A percentile compares a stretch with the other conserved stretches of the same genome.
phyloP scores from a whole-genome alignment of 306 rosid genomes.

The Pterocarpus macrocarpus region DNA sequence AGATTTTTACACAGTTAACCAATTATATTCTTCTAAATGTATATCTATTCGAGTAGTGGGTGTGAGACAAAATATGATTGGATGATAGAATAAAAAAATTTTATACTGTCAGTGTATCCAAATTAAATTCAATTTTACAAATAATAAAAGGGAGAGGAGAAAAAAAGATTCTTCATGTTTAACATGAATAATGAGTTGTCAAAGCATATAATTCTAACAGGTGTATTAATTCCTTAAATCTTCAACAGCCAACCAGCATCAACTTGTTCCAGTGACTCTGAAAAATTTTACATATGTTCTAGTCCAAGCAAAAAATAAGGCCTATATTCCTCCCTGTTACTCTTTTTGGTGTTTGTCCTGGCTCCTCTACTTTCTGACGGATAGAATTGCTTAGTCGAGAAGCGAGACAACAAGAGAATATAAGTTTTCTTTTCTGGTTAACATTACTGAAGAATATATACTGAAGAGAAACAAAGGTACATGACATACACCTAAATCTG shows the following conservation, averaged over 20 bases:
- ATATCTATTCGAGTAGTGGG: too few relatives aligned
- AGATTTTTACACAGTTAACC: too few relatives aligned
- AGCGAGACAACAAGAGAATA: conserved; percentile 33
- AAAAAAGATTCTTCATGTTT: conserved; percentile 24
- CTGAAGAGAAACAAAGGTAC: conserved; percentile 6
- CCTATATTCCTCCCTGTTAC: conserved; percentile 34
- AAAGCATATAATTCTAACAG: conserved; percentile 42
- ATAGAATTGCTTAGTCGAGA: conserved; percentile 44
- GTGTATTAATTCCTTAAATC: conserved; percentile 35
- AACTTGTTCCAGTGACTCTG: conserved; percentile 18
- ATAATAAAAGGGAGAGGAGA: background rate
- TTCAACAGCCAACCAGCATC: conserved; percentile 14
- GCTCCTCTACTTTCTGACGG: conserved; percentile 34
- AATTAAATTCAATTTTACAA: background rate
- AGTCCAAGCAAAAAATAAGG: conserved; percentile 37
- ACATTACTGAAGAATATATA: conserved; percentile 41
- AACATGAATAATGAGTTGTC: conserved; percentile 10
- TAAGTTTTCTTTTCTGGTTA: conserved; percentile 35
- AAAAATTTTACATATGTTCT: conserved; percentile 21
- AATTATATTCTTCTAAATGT: too few relatives aligned
- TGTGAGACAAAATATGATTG: too few relatives aligned
- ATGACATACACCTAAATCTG: conserved; percentile 40
- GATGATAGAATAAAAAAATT: too few relatives aligned
- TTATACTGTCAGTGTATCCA: too few relatives aligned
- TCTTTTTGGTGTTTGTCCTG: conserved; percentile 33